Percentiles rank a stretch among this genome's conserved stretches.
phyloP scores from a whole-genome alignment of 1,284 basidiomycete genomes.

The Cutaneotrichosporon mucoides region DNA sequence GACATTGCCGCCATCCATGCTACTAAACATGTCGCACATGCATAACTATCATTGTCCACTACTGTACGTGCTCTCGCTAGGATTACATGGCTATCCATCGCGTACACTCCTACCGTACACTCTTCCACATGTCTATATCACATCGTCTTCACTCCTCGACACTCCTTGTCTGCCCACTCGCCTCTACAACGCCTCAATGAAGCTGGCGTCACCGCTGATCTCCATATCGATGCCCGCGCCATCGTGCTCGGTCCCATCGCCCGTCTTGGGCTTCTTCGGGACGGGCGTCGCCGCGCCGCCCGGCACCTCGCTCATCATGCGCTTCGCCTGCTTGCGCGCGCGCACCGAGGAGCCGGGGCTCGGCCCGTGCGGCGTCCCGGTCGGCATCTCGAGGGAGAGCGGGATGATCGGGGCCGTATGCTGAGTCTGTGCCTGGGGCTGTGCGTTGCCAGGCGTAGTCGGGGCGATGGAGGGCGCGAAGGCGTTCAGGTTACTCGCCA shows the following conservation, averaged over 20 bases:
- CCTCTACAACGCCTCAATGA: constrained; percentile 11
- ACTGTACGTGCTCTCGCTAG: too few relatives aligned
- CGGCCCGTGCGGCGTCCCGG: constrained; percentile 2
- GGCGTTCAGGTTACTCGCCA: constrained; percentile 16
- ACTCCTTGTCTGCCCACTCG: too few relatives aligned
- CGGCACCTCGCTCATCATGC: constrained; percentile 31
- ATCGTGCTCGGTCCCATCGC: background rate
- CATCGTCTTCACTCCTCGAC: too few relatives aligned
- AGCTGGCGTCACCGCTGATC: constrained; percentile 17
- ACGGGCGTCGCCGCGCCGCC: constrained; percentile 44
- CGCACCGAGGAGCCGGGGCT: constrained; percentile 31
- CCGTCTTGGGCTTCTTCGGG: constrained; percentile 22
- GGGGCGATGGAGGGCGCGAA: constrained; percentile 7
- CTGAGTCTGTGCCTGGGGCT: too few relatives aligned
- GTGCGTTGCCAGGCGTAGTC: too few relatives aligned
- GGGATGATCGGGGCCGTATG: constrained; percentile 5
- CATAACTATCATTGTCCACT: too few relatives aligned
- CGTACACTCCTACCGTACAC: too few relatives aligned
- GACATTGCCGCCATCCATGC: too few relatives aligned
- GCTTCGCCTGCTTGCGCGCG: constrained; percentile 38
- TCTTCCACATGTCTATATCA: too few relatives aligned
- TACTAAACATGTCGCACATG: too few relatives aligned
- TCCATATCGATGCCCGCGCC: constrained; percentile 6
- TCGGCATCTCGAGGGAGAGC: constrained; percentile 6
- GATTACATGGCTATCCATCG: too few relatives aligned